Percentiles rank a stretch among this genome's conserved stretches.
These are phyloP conservation scores for Elsinoe perseae DNA, from an alignment of 2,329 filamentous ascomycete species.

Conservation along the genomic window DNA sequence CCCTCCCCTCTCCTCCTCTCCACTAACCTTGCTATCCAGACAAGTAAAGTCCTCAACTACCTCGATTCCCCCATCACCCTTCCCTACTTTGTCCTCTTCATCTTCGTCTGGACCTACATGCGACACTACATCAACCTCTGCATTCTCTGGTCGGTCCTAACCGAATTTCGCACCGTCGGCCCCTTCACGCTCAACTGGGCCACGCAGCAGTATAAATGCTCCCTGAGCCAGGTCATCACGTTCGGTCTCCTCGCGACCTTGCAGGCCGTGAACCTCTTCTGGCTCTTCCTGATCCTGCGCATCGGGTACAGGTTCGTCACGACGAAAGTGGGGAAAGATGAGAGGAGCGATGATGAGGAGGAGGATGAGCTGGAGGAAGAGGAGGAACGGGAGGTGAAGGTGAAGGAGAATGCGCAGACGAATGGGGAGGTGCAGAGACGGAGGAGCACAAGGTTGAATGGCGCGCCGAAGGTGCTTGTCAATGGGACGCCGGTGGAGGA, in stretches of 20 bases:
- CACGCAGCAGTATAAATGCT: slow-evolving; percentile 68
- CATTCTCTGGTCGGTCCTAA: slow-evolving; percentile 68
- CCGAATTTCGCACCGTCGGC: slow-evolving; percentile 65
- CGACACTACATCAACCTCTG: slow-evolving; percentile 77
- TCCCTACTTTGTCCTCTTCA: slow-evolving; percentile 78
- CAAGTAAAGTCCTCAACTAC: slow-evolving; percentile 88
- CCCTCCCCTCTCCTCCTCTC: background rate
- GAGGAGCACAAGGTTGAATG: slow-evolving; percentile 1
- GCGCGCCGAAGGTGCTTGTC: slow-evolving; percentile 24
- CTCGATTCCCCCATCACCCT: slow-evolving; percentile 69
- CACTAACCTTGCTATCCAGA: slow-evolving; percentile 43
- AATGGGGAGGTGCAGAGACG: slow-evolving; percentile 16
- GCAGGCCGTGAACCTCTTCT: slow-evolving; percentile 72
- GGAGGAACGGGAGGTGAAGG: slow-evolving; percentile 27
- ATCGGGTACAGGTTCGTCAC: slow-evolving; percentile 65
- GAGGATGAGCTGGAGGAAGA: slow-evolving; percentile 44
- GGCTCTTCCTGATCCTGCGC: slow-evolving; percentile 68
- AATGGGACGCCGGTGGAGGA: slow-evolving; percentile 25
- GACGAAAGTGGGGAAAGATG: slow-evolving; percentile 56
- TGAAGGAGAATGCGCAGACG: slow-evolving; percentile 16
- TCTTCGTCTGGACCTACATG: slow-evolving; percentile 78
- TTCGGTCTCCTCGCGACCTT: slow-evolving; percentile 56
- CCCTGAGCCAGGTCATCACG: slow-evolving; percentile 60
- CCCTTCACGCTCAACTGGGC: slow-evolving; percentile 72
- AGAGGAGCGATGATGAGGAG: slow-evolving; percentile 65